phyloP scores from a whole-genome alignment of 2,329 filamentous ascomycete species.

The Didymella pomorum region DNA sequence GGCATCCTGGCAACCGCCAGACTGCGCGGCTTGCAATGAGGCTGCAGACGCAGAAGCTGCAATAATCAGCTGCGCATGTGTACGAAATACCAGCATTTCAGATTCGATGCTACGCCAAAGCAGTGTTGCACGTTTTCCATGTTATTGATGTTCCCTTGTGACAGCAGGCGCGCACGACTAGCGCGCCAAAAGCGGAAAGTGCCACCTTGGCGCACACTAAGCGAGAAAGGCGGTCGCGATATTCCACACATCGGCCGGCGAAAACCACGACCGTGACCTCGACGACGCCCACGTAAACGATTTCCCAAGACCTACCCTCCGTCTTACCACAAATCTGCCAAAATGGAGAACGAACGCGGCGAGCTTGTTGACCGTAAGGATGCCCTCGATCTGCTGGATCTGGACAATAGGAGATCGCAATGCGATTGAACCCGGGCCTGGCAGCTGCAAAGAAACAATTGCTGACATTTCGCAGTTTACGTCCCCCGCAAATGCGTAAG shows the following conservation, averaged over 20 bases:
- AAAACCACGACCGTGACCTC: conserved; percentile 23
- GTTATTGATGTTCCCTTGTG: conserved; percentile 2
- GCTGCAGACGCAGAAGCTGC: background rate
- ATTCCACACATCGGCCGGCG: conserved; percentile 10
- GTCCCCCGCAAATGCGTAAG: conserved; percentile 55
- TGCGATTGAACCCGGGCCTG: conserved; percentile 12
- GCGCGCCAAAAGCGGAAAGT: conserved; percentile 13
- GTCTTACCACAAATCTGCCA: conserved; percentile 52
- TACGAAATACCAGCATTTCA: background rate
- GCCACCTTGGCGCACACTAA: conserved; percentile 5
- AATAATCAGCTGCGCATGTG: background rate
- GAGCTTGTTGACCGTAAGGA: conserved; percentile 86
- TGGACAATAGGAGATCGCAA: conserved; percentile 5
- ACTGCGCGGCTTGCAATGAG: background rate
- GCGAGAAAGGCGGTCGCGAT: background rate
- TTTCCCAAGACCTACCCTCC: conserved; percentile 34
- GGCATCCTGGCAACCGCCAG: background rate
- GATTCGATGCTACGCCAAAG: background rate
- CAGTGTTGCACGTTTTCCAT: background rate
- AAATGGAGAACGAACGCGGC: conserved; percentile 99
- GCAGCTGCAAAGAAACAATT: conserved; percentile 1
- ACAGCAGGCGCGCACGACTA: background rate
- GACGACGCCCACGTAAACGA: conserved; percentile 39
- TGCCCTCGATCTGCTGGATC: conserved; percentile 6
- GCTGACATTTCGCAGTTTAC: conserved; percentile 40